phyloP scores from a whole-genome alignment of 108 stramenopile species.

The Aurantiochytrium sp. region DNA sequence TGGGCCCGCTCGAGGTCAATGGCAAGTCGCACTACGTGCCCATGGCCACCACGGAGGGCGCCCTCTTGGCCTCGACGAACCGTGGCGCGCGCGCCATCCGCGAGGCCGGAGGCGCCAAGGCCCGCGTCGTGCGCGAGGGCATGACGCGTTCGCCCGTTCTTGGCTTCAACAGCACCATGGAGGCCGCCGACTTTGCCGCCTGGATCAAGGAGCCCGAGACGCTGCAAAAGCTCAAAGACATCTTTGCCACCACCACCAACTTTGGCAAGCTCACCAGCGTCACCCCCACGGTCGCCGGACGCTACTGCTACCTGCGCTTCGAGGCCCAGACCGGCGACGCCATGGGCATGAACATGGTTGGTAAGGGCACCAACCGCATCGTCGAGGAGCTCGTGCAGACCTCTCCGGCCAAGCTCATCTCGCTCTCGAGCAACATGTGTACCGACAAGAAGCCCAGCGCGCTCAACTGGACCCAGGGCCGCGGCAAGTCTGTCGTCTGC shows the following conservation, averaged over 20 bases:
- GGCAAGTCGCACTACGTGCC: slow-evolving; percentile 78
- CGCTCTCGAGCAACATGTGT: slow-evolving; percentile 95
- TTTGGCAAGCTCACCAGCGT: slow-evolving; percentile 77
- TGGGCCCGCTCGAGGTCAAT: slow-evolving; percentile 83
- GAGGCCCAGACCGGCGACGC: slow-evolving; percentile 92
- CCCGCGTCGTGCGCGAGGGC: slow-evolving; percentile 76
- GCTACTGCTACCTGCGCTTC: slow-evolving; percentile 85
- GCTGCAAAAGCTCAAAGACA: slow-evolving; percentile 67
- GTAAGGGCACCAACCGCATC: slow-evolving; percentile 78
- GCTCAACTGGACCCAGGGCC: slow-evolving; percentile 94
- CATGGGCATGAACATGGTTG: slow-evolving; percentile 99
- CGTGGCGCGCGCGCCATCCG: slow-evolving; percentile 93
- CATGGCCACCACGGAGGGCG: slow-evolving; percentile 98
- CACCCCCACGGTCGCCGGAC: slow-evolving; percentile 77
- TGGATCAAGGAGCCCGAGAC: slow-evolving; percentile 69
- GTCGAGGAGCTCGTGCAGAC: slow-evolving; percentile 66
- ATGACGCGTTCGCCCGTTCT: slow-evolving; percentile 95
- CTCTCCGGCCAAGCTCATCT: slow-evolving; percentile 73
- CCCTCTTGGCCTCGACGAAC: slow-evolving; percentile 83
- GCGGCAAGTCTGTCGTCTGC: slow-evolving; percentile 90
- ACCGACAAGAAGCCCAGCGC: slow-evolving; percentile 97
- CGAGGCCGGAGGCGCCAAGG: slow-evolving; percentile 39
- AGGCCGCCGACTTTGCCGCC: slow-evolving; percentile 72
- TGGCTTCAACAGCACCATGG: slow-evolving; percentile 67
- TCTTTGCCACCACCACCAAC: slow-evolving; percentile 91